phyloP scores from a whole-genome alignment of 1,139 yeast genomes.

The Suhomyces choctaworum region DNA sequence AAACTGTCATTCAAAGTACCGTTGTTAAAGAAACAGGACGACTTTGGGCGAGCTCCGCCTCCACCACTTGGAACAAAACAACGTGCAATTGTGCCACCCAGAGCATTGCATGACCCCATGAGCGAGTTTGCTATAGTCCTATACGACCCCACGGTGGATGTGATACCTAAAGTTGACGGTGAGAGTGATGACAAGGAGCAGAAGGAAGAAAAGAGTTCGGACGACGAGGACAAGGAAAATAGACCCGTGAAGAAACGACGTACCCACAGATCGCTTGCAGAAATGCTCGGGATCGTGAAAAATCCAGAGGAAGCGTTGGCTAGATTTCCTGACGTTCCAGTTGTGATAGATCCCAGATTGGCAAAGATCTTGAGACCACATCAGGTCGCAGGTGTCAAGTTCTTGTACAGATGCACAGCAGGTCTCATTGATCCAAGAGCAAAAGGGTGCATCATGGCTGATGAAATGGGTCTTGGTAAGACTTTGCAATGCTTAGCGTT shows the following conservation, averaged over 20 bases:
- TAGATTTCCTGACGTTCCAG: slow-evolving; percentile 83
- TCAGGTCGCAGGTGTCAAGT: slow-evolving; percentile 94
- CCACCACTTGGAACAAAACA: slow-evolving; percentile 84
- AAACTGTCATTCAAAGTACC: slow-evolving; percentile 53
- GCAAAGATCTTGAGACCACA: slow-evolving; percentile 90
- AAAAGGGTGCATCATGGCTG: slow-evolving; percentile 98
- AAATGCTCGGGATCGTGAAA: slow-evolving; percentile 71
- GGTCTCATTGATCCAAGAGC: slow-evolving; percentile 87
- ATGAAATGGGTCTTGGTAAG: slow-evolving; percentile 98
- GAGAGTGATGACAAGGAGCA: slow-evolving; percentile 31
- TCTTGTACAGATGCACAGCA: slow-evolving; percentile 84
- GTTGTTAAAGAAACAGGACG: slow-evolving; percentile 29
- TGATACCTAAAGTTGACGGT: slow-evolving; percentile 49
- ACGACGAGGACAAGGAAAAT: slow-evolving; percentile 22
- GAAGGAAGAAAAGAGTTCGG: slow-evolving; percentile 17
- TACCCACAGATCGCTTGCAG: slow-evolving; percentile 70
- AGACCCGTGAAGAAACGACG: slow-evolving; percentile 29
- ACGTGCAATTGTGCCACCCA: slow-evolving; percentile 69
- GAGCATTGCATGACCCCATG: slow-evolving; percentile 90
- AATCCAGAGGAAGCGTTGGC: slow-evolving; percentile 50
- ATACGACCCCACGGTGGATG: slow-evolving; percentile 91
- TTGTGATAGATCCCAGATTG: slow-evolving; percentile 88
- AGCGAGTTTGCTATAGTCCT: slow-evolving; percentile 92
- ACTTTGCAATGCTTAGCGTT: slow-evolving; percentile 90
- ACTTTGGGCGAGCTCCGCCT: slow-evolving; percentile 35